phyloP scores from a whole-genome alignment of 495 filamentous ascomycete species.

The Usnea hakonensis region DNA sequence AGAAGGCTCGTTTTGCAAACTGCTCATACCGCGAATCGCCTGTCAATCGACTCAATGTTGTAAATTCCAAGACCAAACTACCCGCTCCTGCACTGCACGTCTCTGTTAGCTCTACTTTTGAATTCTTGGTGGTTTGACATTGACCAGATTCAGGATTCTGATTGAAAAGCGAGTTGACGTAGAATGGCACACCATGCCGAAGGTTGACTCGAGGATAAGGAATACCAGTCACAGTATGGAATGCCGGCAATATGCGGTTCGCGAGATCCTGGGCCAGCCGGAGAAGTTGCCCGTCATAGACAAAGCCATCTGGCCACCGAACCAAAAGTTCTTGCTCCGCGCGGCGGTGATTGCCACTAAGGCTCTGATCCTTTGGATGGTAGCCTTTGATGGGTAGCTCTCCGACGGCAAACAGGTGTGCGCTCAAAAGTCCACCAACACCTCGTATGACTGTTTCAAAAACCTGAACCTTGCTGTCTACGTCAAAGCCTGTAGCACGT shows the following conservation, averaged over 20 bases:
- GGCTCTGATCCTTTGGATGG: conserved; percentile 39
- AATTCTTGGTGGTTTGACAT: conserved; percentile 30
- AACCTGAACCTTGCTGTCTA: conserved; percentile 96
- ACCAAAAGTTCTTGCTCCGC: conserved; percentile 44
- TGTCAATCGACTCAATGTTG: conserved; percentile 79
- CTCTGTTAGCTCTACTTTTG: conserved; percentile 71
- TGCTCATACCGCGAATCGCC: conserved; percentile 81
- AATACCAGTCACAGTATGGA: conserved; percentile 80
- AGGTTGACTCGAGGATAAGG: conserved; percentile 95
- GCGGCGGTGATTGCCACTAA: conserved; percentile 36
- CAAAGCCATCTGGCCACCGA: conserved; percentile 64
- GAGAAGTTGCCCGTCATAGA: conserved; percentile 86
- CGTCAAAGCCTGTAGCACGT: conserved; percentile 78
- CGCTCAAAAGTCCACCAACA: conserved; percentile 82
- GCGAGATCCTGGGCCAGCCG: conserved; percentile 78
- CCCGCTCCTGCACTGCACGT: conserved; percentile 95
- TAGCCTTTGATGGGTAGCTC: conserved; percentile 81
- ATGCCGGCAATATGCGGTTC: conserved; percentile 77
- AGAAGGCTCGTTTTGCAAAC: conserved; percentile 84
- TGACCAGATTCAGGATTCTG: conserved; percentile 33
- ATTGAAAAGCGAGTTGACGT: conserved; percentile 68
- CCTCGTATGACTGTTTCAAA: conserved; percentile 97
- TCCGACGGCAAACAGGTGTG: conserved; percentile 86
- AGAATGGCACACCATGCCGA: conserved; percentile 85
- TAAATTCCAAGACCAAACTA: conserved; percentile 87